phyloP scores from a whole-genome alignment of 2,329 filamentous ascomycete genomes.

The Alternaria triticimaculans region DNA sequence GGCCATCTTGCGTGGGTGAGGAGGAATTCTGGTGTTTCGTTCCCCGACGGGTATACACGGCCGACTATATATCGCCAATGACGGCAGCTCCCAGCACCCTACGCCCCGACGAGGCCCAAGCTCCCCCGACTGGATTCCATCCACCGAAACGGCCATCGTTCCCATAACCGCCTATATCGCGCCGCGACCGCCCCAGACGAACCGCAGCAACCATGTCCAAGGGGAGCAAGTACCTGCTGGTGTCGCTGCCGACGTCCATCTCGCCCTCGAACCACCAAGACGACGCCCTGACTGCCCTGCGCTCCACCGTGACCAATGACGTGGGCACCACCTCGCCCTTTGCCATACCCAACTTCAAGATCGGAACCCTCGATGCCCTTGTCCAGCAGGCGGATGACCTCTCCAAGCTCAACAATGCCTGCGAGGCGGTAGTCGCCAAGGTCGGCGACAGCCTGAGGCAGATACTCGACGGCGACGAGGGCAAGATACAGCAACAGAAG shows the following conservation, averaged over 20 bases:
- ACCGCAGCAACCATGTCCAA: slow-evolving; percentile 50
- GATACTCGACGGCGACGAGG: slow-evolving; percentile 83
- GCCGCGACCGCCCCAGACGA: slow-evolving; percentile 16
- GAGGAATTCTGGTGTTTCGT: slow-evolving; percentile 5
- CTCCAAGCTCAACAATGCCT: slow-evolving; percentile 81
- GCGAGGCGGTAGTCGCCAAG: slow-evolving; percentile 83
- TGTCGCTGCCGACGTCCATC: slow-evolving; percentile 89
- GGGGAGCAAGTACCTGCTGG: slow-evolving; percentile 75
- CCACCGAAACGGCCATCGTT: slow-evolving; percentile 26
- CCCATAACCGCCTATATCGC: slow-evolving; percentile 24
- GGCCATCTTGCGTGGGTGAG: slow-evolving; percentile 35
- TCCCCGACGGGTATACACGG: slow-evolving; percentile 26
- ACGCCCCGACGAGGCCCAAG: slow-evolving; percentile 19
- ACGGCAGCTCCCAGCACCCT: slow-evolving; percentile 20
- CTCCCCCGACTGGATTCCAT: slow-evolving; percentile 23
- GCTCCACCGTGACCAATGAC: slow-evolving; percentile 73
- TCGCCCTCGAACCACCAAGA: slow-evolving; percentile 80
- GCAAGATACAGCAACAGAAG: slow-evolving; percentile 84
- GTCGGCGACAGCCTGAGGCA: slow-evolving; percentile 84
- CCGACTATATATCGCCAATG: slow-evolving; percentile 23
- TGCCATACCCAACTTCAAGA: slow-evolving; percentile 92
- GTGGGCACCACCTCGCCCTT: slow-evolving; percentile 80
- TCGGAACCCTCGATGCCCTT: slow-evolving; percentile 91
- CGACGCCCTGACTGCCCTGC: slow-evolving; percentile 79
- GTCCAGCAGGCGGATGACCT: slow-evolving; percentile 97